Evolutionary conservation across 2,329 filamentous ascomycete genomes (phyloP), one percentile per base, ranked within the genome.

Genomic region (Fusarium metavorans): DNA sequence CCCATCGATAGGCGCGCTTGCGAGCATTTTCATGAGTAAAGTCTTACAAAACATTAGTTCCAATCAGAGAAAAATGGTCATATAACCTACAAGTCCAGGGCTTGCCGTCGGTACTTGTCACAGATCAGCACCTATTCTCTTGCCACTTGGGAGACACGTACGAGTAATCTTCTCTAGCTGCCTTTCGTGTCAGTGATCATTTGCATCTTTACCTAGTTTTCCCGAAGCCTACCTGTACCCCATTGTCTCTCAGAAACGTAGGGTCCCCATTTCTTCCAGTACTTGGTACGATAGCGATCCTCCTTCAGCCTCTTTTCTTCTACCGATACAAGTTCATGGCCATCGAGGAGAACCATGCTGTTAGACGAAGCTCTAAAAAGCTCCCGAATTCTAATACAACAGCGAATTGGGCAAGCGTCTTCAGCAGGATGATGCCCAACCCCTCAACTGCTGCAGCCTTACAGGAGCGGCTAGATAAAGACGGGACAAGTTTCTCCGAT

Each of bases 201-300:
- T 35, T 16, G 54, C 25, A 14, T 35, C 67, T 10, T 37, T 67
- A 83, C 80, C 73, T 64, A 52, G 41, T 37, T 14, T 37, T 34
- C 6, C 34, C 35, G 64, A 66, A 66, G 79, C 90, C 81, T 85
- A 93, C 94, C 95, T 77, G 95, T 98, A 67, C 95, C 95, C 96
- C 96, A 98, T 87, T 98, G 95, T 81, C 95, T 89, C 87, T 98
- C 96, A 64, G 95, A 92, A 78, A 97, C 92, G 81, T 98, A 98
- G 27, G 95, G 93, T 64, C 96, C 96, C 95, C 95, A 98, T 91
- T 93, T 95, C 90, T 98, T 98, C 96, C 96, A 98, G 87, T 98
- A 98, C 83, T 94, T 96, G 75, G 85, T 90, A 74, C 92, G 92
- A 74, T 96, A 91, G 69, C 92, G 91, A 84, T 98, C 96, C 81